phyloP scores from a whole-genome alignment of 176 grass and related monocot genomes.

The Thinopyrum elongatum region DNA sequence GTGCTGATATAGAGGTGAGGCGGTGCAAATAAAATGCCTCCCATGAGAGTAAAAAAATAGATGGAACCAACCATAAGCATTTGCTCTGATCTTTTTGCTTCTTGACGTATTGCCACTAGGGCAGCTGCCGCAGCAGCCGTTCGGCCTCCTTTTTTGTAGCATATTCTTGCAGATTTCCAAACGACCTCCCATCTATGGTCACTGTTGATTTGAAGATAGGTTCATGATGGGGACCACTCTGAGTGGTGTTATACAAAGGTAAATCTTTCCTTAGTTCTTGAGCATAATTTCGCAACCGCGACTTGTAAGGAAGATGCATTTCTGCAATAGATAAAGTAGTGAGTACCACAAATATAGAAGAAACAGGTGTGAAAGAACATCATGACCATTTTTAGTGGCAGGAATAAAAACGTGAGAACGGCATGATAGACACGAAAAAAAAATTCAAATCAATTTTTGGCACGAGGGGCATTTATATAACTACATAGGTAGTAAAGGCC shows the following conservation, averaged over 20 bases:
- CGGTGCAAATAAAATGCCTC: conserved; percentile 5
- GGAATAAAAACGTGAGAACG: neutral
- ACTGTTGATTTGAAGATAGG: conserved; percentile 58
- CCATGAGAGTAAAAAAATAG: neutral
- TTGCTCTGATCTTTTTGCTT: conserved; percentile 39
- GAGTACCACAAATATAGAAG: neutral
- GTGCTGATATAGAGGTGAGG: conserved; percentile 1
- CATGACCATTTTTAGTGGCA: neutral
- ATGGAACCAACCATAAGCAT: conserved; percentile 29
- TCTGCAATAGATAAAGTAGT: conserved; percentile 22
- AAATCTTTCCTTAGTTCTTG: conserved; percentile 45
- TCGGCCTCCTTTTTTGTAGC: conserved; percentile 65
- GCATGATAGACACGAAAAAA: neutral
- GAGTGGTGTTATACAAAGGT: conserved; percentile 44
- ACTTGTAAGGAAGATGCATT: conserved; percentile 47
- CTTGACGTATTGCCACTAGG: conserved; percentile 50
- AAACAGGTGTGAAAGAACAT: neutral
- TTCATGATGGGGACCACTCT: conserved; percentile 29
- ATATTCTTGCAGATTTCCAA: conserved; percentile 49
- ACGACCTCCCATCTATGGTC: conserved; percentile 49
- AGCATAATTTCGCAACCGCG: conserved; percentile 55
- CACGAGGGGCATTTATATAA: neutral
- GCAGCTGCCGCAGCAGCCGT: conserved; percentile 55
- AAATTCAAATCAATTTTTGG: neutral
- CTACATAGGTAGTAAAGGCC: neutral